These are phyloP conservation scores for Cyanodermella asteris DNA, from an alignment of 2,329 filamentous ascomycete genomes.

Conservation along the genomic window DNA sequence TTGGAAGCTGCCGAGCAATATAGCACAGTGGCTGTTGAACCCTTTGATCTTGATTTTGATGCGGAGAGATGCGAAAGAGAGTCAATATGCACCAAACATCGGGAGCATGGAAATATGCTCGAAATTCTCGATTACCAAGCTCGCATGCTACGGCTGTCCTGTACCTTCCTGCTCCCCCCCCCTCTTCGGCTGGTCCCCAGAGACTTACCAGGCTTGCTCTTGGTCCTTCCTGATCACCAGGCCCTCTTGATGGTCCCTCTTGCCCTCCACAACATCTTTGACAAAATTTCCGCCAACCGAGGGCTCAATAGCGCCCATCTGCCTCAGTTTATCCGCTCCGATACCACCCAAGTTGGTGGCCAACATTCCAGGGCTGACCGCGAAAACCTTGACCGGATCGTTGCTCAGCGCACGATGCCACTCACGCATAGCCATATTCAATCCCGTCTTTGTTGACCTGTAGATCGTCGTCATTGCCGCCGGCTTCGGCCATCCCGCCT, in stretches of 20 bases:
- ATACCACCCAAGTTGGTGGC: conserved; percentile 21
- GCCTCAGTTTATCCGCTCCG: conserved; percentile 13
- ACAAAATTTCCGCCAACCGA: conserved; percentile 19
- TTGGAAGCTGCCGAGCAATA: too few species aligned
- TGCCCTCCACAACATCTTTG: conserved; percentile 19
- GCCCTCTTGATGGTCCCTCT: conserved; percentile 20
- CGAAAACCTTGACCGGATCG: conserved; percentile 27
- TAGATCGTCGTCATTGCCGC: conserved; percentile 14
- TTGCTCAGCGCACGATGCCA: conserved; percentile 21
- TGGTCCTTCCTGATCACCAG: conserved; percentile 13
- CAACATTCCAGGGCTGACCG: conserved; percentile 23
- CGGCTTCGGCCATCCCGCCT: conserved; percentile 26
- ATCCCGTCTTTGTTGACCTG: conserved; percentile 20
- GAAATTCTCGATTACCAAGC: too few species aligned
- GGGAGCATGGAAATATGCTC: too few species aligned
- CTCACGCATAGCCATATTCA: conserved; percentile 29
- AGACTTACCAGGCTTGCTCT: conserved; percentile 18
- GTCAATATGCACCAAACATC: too few species aligned
- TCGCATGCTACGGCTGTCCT: too few species aligned
- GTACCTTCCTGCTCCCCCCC: too few species aligned
- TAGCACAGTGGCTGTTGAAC: too few species aligned
- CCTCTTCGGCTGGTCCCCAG: too few species aligned
- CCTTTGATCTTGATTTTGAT: too few species aligned
- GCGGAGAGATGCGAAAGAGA: too few species aligned
- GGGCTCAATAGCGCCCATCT: conserved; percentile 14